phyloP scores from a whole-genome alignment of 2,329 filamentous ascomycete species.

The Colletotrichum incanum region DNA sequence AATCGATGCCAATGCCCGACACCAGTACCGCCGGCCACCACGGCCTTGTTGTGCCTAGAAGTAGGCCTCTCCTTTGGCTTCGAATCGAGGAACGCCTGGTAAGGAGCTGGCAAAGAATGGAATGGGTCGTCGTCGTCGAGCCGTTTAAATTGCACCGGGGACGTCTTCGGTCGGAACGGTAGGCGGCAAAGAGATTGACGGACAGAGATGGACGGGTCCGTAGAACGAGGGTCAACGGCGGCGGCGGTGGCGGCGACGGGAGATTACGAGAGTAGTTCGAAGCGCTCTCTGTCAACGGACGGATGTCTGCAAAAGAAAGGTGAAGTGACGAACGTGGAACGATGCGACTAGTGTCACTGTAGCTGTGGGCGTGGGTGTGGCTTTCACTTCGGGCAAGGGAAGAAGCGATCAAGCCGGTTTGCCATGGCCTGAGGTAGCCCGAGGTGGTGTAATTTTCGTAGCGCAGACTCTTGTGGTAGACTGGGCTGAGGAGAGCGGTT shows the following conservation, averaged over 20 bases:
- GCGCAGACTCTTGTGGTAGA: neutral
- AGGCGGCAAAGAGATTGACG: neutral
- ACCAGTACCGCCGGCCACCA: slow-evolving; percentile 40
- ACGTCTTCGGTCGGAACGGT: neutral
- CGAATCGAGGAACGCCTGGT: neutral
- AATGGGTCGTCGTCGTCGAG: neutral
- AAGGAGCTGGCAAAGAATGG: neutral
- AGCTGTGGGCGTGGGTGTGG: slow-evolving; percentile 14
- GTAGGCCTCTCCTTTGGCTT: neutral
- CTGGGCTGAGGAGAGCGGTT: neutral
- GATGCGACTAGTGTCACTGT: slow-evolving; percentile 14
- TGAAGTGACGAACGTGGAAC: slow-evolving; percentile 5
- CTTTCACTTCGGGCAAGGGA: neutral
- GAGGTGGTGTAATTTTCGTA: slow-evolving; percentile 2
- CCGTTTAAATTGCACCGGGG: slow-evolving; percentile 1
- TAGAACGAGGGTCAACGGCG: slow-evolving; percentile 5
- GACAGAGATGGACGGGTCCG: neutral
- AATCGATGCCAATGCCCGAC: slow-evolving; percentile 41
- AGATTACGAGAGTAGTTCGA: slow-evolving; percentile 8
- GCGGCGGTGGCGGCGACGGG: slow-evolving; percentile 11
- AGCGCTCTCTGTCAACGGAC: slow-evolving; percentile 9
- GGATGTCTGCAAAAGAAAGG: slow-evolving; percentile 26
- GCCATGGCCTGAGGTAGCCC: neutral
- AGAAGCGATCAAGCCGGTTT: neutral
- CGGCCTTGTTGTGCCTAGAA: slow-evolving; percentile 11